phyloP scores from a whole-genome alignment of 371 early-diverging fungal species.

The Thermomucor indicae-seudaticae region DNA sequence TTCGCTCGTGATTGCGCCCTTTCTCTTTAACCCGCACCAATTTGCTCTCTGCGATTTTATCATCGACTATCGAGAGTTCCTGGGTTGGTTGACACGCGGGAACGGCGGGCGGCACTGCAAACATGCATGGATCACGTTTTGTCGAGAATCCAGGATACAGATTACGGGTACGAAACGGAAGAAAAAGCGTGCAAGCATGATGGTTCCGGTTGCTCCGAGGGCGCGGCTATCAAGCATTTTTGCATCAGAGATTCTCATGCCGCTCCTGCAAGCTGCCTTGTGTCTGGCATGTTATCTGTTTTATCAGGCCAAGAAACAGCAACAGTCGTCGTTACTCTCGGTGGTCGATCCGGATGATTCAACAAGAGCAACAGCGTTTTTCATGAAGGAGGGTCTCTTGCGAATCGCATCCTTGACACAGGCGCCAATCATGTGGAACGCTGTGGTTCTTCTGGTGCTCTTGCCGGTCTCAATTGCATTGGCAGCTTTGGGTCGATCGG shows the following conservation, averaged over 20 bases:
- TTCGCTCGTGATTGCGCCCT: slow-evolving; percentile 72
- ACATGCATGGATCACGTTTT: slow-evolving; percentile 81
- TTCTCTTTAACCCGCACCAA: slow-evolving; percentile 85
- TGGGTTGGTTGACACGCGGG: slow-evolving; percentile 77
- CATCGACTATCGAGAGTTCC: slow-evolving; percentile 73
- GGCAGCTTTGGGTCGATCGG: slow-evolving; percentile 46
- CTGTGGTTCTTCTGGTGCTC: slow-evolving; percentile 56
- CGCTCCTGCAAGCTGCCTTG: slow-evolving; percentile 63
- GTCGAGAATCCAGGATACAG: slow-evolving; percentile 67
- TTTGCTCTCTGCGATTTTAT: slow-evolving; percentile 74
- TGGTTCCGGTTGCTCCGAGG: slow-evolving; percentile 57
- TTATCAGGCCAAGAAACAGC: slow-evolving; percentile 43
- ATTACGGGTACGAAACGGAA: slow-evolving; percentile 71
- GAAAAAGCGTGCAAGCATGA: slow-evolving; percentile 17
- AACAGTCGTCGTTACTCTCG: too few species aligned
- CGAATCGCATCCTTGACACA: slow-evolving; percentile 59
- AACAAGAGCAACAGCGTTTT: too few species aligned
- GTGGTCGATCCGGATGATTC: too few species aligned
- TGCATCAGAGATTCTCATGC: slow-evolving; percentile 70
- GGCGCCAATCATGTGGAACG: slow-evolving; percentile 70
- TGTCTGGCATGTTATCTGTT: slow-evolving; percentile 64
- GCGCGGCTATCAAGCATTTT: slow-evolving; percentile 69
- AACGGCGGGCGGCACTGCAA: slow-evolving; percentile 59
- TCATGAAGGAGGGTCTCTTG: too few species aligned
- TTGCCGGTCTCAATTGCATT: slow-evolving; percentile 66